Evolutionary conservation across 345 rosid genomes (phyloP), one percentile per base, ranked within the genome.

Genomic region (Kandelia obovata): DNA sequence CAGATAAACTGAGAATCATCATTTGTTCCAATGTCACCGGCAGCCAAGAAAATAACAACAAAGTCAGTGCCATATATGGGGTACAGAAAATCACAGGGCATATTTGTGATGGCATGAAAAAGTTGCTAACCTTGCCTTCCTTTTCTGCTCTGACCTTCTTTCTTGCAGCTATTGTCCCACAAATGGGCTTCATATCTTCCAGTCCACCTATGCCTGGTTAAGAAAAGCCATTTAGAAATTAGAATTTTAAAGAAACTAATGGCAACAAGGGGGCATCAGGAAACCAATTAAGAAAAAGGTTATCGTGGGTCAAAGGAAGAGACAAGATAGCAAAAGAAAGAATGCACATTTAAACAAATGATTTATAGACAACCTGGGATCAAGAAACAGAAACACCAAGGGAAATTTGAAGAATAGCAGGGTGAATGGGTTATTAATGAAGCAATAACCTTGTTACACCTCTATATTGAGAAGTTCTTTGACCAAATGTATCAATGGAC

Each of bases 121-220:
- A 1, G 53, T 27, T 23, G 32, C 78, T 64, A 62, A 75, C 98
- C 98, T 92, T 92, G 98, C 67, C 92, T 89, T 76, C 98, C 98
- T 77, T 88, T 92, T 82, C 98, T 87, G 83, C 91, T 92, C 16
- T 88, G 98, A 32, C 97, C 97, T 85, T 91, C 98, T 67, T 89
- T 93, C 90, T 91, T 93, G 81, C 91, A 89, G 78, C 97, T 93
- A 59, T 89, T 93, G 85, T 93, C 98, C 98, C 98, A 93, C 21
- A 93, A 82, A 84, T 91, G 98, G 39, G 98, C 98, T 89, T 93
- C 98, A 78, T 89, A 91, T 82, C 96, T 89, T 47, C 98, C 97
- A 58, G 96, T 89, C 98, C 98, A 93, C 76, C 98, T 85, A 73
- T 93, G 98, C 80, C 97, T 93, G 78, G 67, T 64, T 47, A 52